Conservation (phyloP, 2,329 filamentous ascomycete genomes). For the Alternaria sp. region DNA sequence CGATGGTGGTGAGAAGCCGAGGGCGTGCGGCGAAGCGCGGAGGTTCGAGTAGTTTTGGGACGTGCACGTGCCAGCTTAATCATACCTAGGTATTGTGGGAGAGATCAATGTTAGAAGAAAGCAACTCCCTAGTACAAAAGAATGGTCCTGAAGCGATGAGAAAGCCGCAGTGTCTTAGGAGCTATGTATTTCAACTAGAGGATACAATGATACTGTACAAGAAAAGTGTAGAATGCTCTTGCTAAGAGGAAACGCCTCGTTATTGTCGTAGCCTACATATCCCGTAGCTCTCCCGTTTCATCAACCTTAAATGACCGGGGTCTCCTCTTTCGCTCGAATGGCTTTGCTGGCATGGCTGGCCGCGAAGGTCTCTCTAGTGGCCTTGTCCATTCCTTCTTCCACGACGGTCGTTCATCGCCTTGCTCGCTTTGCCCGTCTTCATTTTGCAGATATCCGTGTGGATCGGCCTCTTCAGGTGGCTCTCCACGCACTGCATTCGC, state of each 20-base stretch:
- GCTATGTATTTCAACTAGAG: neutral
- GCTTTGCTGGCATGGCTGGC: neutral
- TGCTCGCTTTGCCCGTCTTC: slow-evolving; percentile 2
- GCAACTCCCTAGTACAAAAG: too few relatives aligned
- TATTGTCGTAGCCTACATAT: slow-evolving; percentile 1
- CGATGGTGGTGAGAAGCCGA: neutral
- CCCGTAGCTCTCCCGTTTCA: neutral
- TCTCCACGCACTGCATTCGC: neutral
- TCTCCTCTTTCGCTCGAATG: neutral
- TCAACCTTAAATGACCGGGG: neutral
- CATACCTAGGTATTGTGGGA: neutral
- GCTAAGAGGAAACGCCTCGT: neutral
- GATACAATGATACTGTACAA: slow-evolving; percentile 13
- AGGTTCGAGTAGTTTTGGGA: slow-evolving; percentile 25
- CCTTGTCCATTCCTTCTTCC: slow-evolving; percentile 22
- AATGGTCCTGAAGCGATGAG: too few relatives aligned
- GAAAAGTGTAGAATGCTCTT: neutral
- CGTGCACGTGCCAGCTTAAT: slow-evolving; percentile 11
- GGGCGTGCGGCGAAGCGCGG: slow-evolving; percentile 29
- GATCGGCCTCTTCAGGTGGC: slow-evolving; percentile 14
- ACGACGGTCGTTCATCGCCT: slow-evolving; percentile 4
- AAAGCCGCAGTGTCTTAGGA: neutral
- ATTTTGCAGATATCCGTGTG: slow-evolving; percentile 14
- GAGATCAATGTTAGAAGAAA: too few relatives aligned
- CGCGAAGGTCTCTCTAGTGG: slow-evolving; percentile 17